Percentiles rank a stretch among this genome's conserved stretches.
Evolutionary conservation across 148 eudicot genomes (phyloP).

Genomic region (Cornus florida): DNA sequence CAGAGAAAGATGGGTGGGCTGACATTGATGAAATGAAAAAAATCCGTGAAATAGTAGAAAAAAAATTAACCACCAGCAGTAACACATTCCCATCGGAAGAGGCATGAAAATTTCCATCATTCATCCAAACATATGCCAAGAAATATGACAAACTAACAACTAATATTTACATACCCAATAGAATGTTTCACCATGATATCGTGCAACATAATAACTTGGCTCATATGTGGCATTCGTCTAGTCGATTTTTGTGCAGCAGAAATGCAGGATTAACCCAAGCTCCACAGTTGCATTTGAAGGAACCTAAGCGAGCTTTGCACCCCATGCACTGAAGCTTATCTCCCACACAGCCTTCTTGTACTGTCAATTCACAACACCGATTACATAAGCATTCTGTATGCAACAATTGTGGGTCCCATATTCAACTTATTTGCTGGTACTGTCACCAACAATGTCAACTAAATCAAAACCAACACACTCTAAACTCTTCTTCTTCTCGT

Average conservation of each 20-base stretch:
- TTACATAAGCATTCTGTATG: neutral
- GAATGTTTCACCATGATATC: neutral
- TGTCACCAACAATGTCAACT: constrained; percentile 39
- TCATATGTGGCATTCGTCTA: constrained; percentile 68
- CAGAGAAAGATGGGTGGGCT: too few relatives aligned
- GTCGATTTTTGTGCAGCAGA: constrained; percentile 67
- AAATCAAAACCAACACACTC: constrained; percentile 35
- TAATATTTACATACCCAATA: neutral
- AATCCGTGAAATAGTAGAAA: too few relatives aligned
- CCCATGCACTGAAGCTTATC: constrained; percentile 76
- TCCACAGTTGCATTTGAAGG: constrained; percentile 83
- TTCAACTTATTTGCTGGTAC: constrained; percentile 31
- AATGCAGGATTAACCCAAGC: constrained; percentile 89
- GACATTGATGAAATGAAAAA: too few relatives aligned
- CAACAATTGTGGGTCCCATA: constrained; percentile 21
- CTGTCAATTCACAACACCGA: constrained; percentile 34
- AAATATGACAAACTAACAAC: too few relatives aligned
- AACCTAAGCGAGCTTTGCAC: constrained; percentile 70
- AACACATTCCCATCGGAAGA: too few relatives aligned
- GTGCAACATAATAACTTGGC: neutral
- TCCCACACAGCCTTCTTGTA: constrained; percentile 65
- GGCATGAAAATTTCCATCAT: too few relatives aligned
- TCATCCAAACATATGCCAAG: too few relatives aligned
- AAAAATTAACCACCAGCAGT: too few relatives aligned
- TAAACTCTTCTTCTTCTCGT: constrained; percentile 18